Conservation (phyloP, 345 rosid genomes). For the Syzygium grande region DNA sequence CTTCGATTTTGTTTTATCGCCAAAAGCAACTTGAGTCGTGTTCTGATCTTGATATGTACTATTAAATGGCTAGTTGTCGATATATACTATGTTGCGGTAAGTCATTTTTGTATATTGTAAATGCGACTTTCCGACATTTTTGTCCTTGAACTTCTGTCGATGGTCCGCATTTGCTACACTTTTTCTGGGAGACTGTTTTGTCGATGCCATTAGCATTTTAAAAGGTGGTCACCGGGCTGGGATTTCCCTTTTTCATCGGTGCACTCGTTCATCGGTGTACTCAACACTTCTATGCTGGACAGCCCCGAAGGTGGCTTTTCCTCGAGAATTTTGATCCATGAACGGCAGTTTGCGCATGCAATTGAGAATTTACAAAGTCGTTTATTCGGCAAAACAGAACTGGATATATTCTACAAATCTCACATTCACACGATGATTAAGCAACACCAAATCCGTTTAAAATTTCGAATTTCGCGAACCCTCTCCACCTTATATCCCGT, state of each 20-base stretch:
- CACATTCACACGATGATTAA: neutral
- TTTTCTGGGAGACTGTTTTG: neutral
- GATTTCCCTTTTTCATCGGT: neutral
- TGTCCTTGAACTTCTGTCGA: neutral
- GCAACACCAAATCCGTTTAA: neutral
- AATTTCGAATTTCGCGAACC: neutral
- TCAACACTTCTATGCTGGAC: neutral
- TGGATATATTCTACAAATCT: too few relatives aligned
- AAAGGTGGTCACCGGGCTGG: neutral
- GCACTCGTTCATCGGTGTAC: neutral
- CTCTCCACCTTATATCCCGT: neutral
- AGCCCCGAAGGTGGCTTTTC: neutral
- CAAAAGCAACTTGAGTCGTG: neutral
- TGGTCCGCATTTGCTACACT: neutral
- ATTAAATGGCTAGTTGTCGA: neutral
- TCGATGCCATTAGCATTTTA: neutral
- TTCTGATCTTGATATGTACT: neutral
- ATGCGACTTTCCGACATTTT: neutral
- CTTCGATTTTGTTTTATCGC: neutral
- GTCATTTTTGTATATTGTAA: neutral
- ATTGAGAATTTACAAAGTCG: neutral
- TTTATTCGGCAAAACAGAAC: neutral
- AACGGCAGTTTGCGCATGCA: neutral
- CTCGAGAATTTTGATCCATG: neutral
- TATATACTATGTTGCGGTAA: neutral